Base-by-base conservation (phyloP, 73 alveolate genomes). In the Paramecium octaurelia region DNA sequence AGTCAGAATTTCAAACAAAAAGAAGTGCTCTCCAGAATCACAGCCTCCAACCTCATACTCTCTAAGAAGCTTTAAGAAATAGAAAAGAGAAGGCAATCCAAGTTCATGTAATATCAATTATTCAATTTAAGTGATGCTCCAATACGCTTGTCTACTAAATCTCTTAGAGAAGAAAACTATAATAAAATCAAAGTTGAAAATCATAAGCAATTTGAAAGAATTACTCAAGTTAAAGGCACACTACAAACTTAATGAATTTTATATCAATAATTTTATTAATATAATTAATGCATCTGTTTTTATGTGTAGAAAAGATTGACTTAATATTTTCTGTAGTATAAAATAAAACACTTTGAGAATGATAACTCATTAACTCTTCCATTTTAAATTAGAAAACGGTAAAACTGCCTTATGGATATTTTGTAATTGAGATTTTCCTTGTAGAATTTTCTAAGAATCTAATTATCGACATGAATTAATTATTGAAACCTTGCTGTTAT, bases 41-140 rank as follows among this genome's bases (percentile, higher is more conserved):
- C 83, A 10, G 83, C 83, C 12, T 64, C 83, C 27, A 64, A 64
- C 8, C 44, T 29, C 0, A 64, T 64, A 64, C 23, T 64, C 6
- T 64, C 83, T 11, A 64, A 64, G 44, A 64, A 64, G 8, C 44
- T 64, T 10, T 64, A 64, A 23, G 83, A 64, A 11, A 64, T 64
- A 10, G 83, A 64, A 64, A 64, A 34, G 44, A 64, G 77, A 59
- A 59, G 8, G 21, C 36, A 24, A 59, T 3, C 11, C 35, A 59
- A 64, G 46, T 64, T 64, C 27, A 64, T 34, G 83, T 64, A 64
- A 29, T 2, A 54, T 54, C 1, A 6, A 23, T 23, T 29, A 29
- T 64, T 64, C 27, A 64, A 24, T 64, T 29, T 64, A 9, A 71
- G 86, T 71, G 86, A 71, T 71, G 86, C 58, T 31, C 86, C 86